Base-by-base conservation (phyloP, 345 rosid species). In the Euphorbia tirucalli region DNA sequence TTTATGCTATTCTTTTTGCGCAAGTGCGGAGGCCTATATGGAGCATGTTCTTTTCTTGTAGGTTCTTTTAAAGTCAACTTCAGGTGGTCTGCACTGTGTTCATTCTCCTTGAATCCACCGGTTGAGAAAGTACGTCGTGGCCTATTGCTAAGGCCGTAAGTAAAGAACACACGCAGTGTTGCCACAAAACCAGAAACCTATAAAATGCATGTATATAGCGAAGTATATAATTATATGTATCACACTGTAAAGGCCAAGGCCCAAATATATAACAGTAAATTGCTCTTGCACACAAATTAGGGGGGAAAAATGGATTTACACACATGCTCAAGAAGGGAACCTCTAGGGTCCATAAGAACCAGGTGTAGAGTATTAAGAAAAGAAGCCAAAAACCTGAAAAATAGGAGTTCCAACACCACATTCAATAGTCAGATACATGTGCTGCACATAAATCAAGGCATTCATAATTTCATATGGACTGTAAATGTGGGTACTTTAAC, bases 11-110 rank as follows among this genome's bases (percentile, higher is more conserved):
- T 92, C 82, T 74, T 90, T 80, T 89, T 87, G 74, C 98, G 88
- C 83, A 92, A 80, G 80, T 92, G 98, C 9, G 97, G 97, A 80
- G 98, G 98, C 81, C 93, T 86, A 79, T 90, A 92, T 46, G 89
- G 91, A 78, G 82, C 79, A 75, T 54, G 74, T 37, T 75, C 73
- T 77, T 80, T 75, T 66, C 67, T 80, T 62, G 27, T 65, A 65
- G 76, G 76, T 75, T 76, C 87, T 76, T 81, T 80, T 60, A 78
- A 71, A 73, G 70, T 68, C 70, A 78, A 79, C 68, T 81, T 78
- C 73, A 74, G 79, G 77, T 67, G 79, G 61, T 27, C 52, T 75
- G 66, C 41, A 77, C 64, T 66, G 59, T 66, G 75, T 63, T 84
- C 87, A 69, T 83, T 84, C 65, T 78, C 89, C 71, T 78, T 85